Evolutionary conservation across 306 rosid species (phyloP), one percentile per base, ranked within the genome.

Genomic region (Prunus fruticosa): DNA sequence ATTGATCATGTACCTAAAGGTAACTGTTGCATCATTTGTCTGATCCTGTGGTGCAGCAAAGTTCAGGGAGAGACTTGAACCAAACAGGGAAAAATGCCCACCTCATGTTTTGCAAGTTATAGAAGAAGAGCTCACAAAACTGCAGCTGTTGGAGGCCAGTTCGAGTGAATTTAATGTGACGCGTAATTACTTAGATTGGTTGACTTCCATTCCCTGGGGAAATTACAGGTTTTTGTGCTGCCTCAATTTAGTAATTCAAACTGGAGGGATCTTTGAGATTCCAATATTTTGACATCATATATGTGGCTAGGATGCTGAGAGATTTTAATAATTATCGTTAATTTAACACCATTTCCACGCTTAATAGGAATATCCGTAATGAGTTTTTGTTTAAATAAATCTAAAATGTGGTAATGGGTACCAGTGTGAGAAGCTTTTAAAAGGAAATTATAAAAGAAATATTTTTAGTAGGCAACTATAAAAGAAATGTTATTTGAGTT

Each of bases 151-250:
- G 84, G 99, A 96, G 86, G 96, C 99, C 69, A 92, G 99, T 81
- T 96, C 98, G 1, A 96, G 99, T 81, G 98, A 95, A 84, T 96
- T 96, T 87, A 92, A 93, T 70, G 99, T 96, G 67, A 96, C 99
- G 14, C 93, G 99, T 69, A 96, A 96, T 85, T 96, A 96, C 83
- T 85, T 96, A 83, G 99, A 96, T 87, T 96, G 99, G 99, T 85
- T 96, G 93, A 96, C 98, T 62, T 95, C 89, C 70, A 91, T 96
- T 61, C 98, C 99, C 53, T 96, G 98, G 98, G 99, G 97, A 82
- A 92, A 88, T 83, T 92, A 88, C 91, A 92, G 99, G 99, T 96
- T 77, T 71, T 82, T 74, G 25, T 77, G 16, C 30, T 47, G 63
- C 46, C 46, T 75, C 47, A 77, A 79, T 27, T 8, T 28, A 58